phyloP scores from a whole-genome alignment of 2,329 filamentous ascomycete species.

The Claviceps fusiformis region DNA sequence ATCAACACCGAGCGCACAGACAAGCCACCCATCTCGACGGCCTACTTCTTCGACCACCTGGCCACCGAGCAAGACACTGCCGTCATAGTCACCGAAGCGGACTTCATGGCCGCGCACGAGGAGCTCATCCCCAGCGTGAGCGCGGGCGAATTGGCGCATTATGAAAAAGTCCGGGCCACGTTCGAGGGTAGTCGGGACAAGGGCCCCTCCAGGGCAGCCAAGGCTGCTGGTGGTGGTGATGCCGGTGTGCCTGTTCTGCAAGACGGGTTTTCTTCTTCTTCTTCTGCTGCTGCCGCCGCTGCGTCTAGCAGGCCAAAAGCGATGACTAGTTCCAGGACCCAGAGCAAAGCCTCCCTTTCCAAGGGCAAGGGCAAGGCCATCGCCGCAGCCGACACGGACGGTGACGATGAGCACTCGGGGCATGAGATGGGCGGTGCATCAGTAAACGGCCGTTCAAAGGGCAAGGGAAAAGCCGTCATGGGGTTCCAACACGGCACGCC shows the following conservation, averaged over 20 bases:
- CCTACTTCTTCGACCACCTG: conserved; percentile 91
- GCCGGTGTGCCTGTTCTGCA: not conserved
- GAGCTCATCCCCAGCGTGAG: conserved; percentile 93
- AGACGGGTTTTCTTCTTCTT: conserved; percentile 13
- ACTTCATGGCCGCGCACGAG: conserved; percentile 67
- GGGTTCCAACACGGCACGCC: conserved; percentile 39
- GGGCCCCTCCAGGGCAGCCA: not conserved
- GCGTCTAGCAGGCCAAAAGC: conserved; percentile 9
- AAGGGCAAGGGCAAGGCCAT: conserved; percentile 25
- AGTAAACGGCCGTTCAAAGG: conserved; percentile 27
- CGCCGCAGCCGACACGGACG: conserved; percentile 12
- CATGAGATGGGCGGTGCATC: conserved; percentile 16
- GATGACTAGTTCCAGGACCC: conserved; percentile 12
- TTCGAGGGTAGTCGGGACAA: conserved; percentile 54
- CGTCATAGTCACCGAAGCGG: conserved; percentile 78
- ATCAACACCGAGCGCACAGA: conserved; percentile 41
- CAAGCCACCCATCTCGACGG: conserved; percentile 53
- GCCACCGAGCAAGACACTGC: conserved; percentile 70
- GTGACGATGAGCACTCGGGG: conserved; percentile 20
- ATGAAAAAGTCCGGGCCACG: conserved; percentile 65
- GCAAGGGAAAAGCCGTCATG: conserved; percentile 42
- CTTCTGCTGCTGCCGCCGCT: conserved; percentile 14
- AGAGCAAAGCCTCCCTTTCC: conserved; percentile 24
- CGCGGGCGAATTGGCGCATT: conserved; percentile 81
- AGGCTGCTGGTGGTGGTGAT: not conserved